Conservation (phyloP, 2,329 filamentous ascomycete species). For the Trichoderma sp. region DNA sequence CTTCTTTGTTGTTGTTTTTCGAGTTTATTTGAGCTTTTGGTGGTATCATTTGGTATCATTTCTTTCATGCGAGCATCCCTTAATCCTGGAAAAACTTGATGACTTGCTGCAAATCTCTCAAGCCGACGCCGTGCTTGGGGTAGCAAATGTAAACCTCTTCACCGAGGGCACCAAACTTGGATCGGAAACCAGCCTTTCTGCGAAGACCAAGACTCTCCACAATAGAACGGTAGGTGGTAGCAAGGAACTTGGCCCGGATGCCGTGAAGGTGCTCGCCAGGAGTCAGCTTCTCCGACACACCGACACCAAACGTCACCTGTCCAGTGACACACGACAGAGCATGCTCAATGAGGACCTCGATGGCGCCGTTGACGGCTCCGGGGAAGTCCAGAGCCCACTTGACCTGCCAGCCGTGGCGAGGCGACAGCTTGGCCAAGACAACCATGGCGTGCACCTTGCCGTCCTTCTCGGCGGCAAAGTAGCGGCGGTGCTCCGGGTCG, state of each 20-base stretch:
- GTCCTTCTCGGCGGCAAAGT: slow-evolving; percentile 76
- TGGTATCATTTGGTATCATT: slow-evolving; percentile 1
- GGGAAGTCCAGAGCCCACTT: slow-evolving; percentile 97
- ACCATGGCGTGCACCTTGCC: slow-evolving; percentile 73
- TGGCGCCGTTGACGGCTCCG: slow-evolving; percentile 77
- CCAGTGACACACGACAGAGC: slow-evolving; percentile 54
- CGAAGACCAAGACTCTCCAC: slow-evolving; percentile 78
- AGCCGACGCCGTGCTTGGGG: slow-evolving; percentile 78
- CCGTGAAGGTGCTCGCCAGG: slow-evolving; percentile 81
- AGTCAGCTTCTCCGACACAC: slow-evolving; percentile 69
- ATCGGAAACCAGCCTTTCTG: slow-evolving; percentile 83
- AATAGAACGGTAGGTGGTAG: slow-evolving; percentile 77
- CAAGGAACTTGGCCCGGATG: slow-evolving; percentile 74
- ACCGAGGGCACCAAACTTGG: slow-evolving; percentile 82
- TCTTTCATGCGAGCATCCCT: neutral
- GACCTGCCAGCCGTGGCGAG: slow-evolving; percentile 83
- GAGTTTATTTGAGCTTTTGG: neutral
- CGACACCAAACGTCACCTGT: slow-evolving; percentile 80
- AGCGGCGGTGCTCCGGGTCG: slow-evolving; percentile 77
- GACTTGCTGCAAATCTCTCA: slow-evolving; percentile 79
- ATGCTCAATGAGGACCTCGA: slow-evolving; percentile 76
- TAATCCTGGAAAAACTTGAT: slow-evolving; percentile 84
- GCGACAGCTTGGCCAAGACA: slow-evolving; percentile 78
- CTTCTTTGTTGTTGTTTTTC: neutral
- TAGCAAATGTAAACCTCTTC: slow-evolving; percentile 90